Base-by-base conservation (phyloP, 768 basidiomycete genomes). In the Boletus eberwhitei region DNA sequence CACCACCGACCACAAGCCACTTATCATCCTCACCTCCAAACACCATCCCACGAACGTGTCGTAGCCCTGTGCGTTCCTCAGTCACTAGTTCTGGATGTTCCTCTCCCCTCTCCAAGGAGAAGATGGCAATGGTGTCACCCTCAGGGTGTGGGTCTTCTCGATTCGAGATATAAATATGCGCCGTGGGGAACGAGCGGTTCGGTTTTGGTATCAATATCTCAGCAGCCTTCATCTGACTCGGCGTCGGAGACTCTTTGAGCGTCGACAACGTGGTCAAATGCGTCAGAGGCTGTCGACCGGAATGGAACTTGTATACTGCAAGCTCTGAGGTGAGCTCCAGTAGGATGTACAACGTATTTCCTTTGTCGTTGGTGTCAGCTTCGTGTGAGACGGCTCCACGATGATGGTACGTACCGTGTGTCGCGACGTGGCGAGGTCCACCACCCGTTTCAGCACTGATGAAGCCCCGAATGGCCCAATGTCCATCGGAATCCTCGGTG, bases 81-180 rank as follows among this genome's bases (percentile, higher is more conserved):
- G 70, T 72, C 11, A 86, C 74, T 39, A 86, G 74, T 54, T 79
- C 73, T 2, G 83, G 75, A 24, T 67, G 62, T 26, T 75, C 75
- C 17, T 75, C 69, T 11, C 69, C 67, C 7, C 75, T 73, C 9
- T 74, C 73, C 40, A 85, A 74, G 8, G 80, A 75, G 71, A 87
- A 90, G 32, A 91, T 79, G 6, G 88, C 78, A 57, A 93, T 81
- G 31, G 81, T 80, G 67, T 93, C 90, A 22, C 90, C 88, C 43
- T 78, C 82, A 0, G 82, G 74, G 21, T 81, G 78, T 5, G 84
- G 84, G 62, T 89, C 84, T 60, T 90, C 85, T 32, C 90, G 78
- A 69, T 91, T 93, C 4, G 89, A 86, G 12, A 82, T 72, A 64
- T 90, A 92, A 16, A 91, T 71, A 67, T 86, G 86, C 3, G 81